A percentile compares a stretch with the other conserved stretches of the same genome.
These are phyloP conservation scores for Diversispora epigaea DNA, from an alignment of 192 early-diverging fungal genomes.

Conservation along the genomic window DNA sequence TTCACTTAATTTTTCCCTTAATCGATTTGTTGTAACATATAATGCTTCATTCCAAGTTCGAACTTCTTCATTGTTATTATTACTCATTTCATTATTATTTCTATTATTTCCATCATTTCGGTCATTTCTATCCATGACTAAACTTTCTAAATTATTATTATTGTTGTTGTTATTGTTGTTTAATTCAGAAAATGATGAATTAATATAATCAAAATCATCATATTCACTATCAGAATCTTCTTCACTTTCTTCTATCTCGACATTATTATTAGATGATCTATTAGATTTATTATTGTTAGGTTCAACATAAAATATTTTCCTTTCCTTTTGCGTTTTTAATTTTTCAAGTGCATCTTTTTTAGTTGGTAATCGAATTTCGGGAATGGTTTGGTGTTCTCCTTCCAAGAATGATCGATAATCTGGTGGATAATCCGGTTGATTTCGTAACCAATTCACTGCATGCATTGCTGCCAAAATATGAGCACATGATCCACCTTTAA, in stretches of 20 bases:
- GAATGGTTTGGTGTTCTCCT: neutral
- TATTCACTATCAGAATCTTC: neutral
- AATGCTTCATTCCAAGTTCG: neutral
- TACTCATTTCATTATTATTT: neutral
- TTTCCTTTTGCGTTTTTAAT: neutral
- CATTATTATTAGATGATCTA: too few species aligned
- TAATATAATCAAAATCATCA: neutral
- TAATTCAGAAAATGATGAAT: neutral
- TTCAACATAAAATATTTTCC: neutral
- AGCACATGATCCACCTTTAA: neutral
- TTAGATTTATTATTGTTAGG: too few species aligned
- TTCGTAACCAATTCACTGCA: neutral
- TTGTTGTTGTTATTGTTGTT: neutral
- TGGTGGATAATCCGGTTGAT: neutral
- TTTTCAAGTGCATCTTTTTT: neutral
- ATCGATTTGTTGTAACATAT: neutral
- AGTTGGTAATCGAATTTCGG: neutral
- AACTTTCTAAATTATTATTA: neutral
- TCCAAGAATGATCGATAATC: neutral
- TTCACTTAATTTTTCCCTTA: neutral
- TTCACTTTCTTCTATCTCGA: neutral
- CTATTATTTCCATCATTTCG: neutral
- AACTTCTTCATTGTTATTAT: neutral
- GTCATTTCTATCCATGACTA: neutral
- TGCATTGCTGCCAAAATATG: slow-evolving; percentile 2